Base-by-base conservation (phyloP, 2,329 filamentous ascomycete species). In the Sodiomyces alkalinus region DNA sequence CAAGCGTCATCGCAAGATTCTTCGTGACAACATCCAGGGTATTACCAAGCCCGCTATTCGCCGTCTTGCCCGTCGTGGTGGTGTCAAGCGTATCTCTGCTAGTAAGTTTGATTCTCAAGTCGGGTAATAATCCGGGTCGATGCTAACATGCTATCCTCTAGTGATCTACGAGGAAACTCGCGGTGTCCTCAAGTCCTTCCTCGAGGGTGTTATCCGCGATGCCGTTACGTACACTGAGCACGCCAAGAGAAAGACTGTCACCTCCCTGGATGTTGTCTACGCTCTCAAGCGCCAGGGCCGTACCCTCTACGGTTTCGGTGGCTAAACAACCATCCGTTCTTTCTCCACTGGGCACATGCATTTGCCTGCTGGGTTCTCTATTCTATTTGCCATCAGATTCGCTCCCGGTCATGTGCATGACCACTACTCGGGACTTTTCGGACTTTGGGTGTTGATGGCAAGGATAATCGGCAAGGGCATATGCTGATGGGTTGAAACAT, bases 11-110 rank as follows among this genome's bases (percentile, higher is more conserved):
- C 78, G 87, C 54, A 94, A 94, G 81, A 94, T 94, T 70, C 74
- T 94, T 61, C 83, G 86, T 64, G 86, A 93, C 80, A 94, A 93
- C 80, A 94, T 94, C 56, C 86, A 94, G 69, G 86, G 86, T 66
- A 94, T 94, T 56, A 94, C 86, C 54, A 94, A 94, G 80, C 86
- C 86, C 49, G 86, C 86, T 51, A 94, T 94, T 64, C 80, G 86
- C 52, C 86, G 86, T 92, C 85, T 94, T 58, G 86, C 86, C 43
- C 86, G 86, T 66, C 85, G 86, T 90, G 86, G 86, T 62, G 86
- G 86, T 86, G 86, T 94, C 73, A 94, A 94, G 82, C 86, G 86
- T 92, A 94, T 94, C 53, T 93, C 85, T 51, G 86, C 86, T 57
- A 92, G 76, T 81, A 73, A 57, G 69, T 64, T 33, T 22, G 25